Evolutionary conservation across 495 filamentous ascomycete genomes (phyloP).

Genomic region (Annulohypoxylon nitens): DNA sequence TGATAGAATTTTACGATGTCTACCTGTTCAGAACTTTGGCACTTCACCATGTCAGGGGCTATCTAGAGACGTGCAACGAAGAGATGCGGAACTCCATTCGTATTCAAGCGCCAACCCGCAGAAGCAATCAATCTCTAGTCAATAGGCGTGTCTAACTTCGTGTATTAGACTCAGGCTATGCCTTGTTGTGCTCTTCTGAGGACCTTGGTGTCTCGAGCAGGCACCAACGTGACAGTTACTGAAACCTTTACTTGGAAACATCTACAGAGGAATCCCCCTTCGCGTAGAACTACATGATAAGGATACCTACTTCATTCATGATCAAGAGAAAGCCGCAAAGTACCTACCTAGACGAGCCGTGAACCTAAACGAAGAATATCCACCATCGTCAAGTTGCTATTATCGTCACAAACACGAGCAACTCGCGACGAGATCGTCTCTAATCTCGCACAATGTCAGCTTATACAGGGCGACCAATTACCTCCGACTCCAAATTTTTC

Average conservation of each 20-base stretch:
- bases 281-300: not conserved
- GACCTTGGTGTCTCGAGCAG: not conserved
- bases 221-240: not conserved
- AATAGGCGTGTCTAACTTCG: not conserved
- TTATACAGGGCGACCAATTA: constrained; percentile 4
- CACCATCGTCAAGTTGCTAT: not conserved
- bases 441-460: constrained; percentile 6
- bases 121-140: too few relatives aligned
- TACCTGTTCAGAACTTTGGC: not conserved
- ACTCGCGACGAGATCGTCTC: not conserved
- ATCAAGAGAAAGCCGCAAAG: not conserved
- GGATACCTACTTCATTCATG: not conserved
- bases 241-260: not conserved
- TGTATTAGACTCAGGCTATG: not conserved
- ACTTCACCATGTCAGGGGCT: not conserved
- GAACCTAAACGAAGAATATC: not conserved
- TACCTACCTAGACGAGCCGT: not conserved
- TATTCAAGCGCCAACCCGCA: not conserved
- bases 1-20: not conserved
- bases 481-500: not conserved
- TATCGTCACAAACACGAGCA: not conserved
- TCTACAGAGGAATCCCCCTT: not conserved
- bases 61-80: not conserved
- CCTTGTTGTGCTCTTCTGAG: not conserved
- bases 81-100: not conserved